Conservation (phyloP, 2,329 filamentous ascomycete species). For the Pseudocercospora eumusae region DNA sequence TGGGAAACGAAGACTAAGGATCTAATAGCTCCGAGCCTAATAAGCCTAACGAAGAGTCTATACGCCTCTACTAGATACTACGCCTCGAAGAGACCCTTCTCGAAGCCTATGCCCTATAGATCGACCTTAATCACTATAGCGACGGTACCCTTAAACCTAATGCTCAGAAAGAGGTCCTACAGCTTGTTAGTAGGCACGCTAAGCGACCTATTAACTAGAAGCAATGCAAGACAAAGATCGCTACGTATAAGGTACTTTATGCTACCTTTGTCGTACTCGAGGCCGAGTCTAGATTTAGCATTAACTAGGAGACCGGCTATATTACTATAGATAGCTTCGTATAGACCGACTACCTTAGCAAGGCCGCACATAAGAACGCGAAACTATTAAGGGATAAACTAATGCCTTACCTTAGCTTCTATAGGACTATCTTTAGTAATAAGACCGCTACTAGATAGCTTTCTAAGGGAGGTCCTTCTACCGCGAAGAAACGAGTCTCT, state of each 20-base stretch:
- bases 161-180: background rate
- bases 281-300: background rate
- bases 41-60: no score
- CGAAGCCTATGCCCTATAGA: background rate
- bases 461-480: background rate
- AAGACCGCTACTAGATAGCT: no score
- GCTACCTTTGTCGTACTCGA: background rate
- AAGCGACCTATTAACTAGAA: background rate
- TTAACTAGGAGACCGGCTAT: background rate
- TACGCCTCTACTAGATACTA: background rate
- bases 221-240: background rate
- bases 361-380: background rate
- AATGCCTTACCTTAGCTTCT: background rate
- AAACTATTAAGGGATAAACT: background rate
- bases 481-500: background rate
- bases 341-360: background rate
- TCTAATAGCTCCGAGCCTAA: background rate
- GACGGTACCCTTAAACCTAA: background rate
- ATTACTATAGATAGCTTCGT: background rate
- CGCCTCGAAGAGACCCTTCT: background rate
- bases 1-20: background rate
- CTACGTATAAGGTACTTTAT: background rate
- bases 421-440: no score
- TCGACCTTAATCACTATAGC: background rate
- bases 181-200: background rate